Percentiles rank a stretch among this genome's conserved stretches.
These are phyloP conservation scores for Sclerotinia trifoliorum DNA, from an alignment of 2,329 filamentous ascomycete species.

Conservation along the genomic window DNA sequence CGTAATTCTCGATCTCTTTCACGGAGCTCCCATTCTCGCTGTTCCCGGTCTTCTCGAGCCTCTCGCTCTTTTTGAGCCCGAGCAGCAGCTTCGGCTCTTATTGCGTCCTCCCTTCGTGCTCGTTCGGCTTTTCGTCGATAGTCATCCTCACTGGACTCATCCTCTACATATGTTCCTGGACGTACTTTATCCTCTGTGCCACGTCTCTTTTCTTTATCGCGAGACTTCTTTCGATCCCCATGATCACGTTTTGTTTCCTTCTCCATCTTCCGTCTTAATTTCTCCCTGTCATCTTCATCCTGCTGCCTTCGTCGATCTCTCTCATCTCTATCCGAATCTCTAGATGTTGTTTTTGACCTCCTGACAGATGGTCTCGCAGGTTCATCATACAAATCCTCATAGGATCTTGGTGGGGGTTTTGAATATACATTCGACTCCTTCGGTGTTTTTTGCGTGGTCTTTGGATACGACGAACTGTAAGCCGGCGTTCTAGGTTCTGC, in stretches of 20 bases:
- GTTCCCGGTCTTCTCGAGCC: slow-evolving; percentile 14
- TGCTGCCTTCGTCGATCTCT: slow-evolving; percentile 38
- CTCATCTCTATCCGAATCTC: slow-evolving; percentile 38
- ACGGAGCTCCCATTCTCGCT: slow-evolving; percentile 13
- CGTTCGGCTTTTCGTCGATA: slow-evolving; percentile 31
- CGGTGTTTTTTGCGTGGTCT: slow-evolving; percentile 22
- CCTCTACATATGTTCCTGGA: slow-evolving; percentile 32
- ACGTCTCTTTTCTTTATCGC: slow-evolving; percentile 44
- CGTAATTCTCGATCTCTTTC: slow-evolving; percentile 9
- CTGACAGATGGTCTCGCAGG: slow-evolving; percentile 39
- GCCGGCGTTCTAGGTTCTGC: slow-evolving; percentile 47
- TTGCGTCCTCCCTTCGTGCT: slow-evolving; percentile 35
- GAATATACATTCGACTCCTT: slow-evolving; percentile 37
- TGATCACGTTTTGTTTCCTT: slow-evolving; percentile 39
- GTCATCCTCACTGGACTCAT: slow-evolving; percentile 33
- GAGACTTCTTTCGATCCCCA: slow-evolving; percentile 38
- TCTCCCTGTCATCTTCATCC: slow-evolving; percentile 38
- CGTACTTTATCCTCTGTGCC: slow-evolving; percentile 38
- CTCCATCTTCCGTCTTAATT: slow-evolving; percentile 35
- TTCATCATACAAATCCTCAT: slow-evolving; percentile 53
- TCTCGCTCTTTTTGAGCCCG: slow-evolving; percentile 22
- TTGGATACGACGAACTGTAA: slow-evolving; percentile 21
- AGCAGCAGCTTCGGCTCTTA: slow-evolving; percentile 20
- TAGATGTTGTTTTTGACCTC: slow-evolving; percentile 37
- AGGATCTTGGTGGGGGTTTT: slow-evolving; percentile 41